Evolutionary conservation across 1,284 basidiomycete genomes (phyloP).

Genomic region (Peniophora sp.): DNA sequence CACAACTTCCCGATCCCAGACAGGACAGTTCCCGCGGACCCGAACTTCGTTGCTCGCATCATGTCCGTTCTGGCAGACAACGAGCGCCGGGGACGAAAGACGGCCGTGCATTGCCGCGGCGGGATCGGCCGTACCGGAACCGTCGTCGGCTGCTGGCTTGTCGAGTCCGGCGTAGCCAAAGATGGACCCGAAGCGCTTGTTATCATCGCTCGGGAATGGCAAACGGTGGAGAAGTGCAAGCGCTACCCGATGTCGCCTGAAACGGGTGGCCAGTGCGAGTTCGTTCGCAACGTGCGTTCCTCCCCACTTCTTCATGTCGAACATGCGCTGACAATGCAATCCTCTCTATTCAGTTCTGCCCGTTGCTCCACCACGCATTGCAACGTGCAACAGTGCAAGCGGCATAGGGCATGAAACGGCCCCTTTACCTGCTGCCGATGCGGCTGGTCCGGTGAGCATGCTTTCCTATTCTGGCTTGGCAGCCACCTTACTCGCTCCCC

Average conservation of each 20-base stretch:
- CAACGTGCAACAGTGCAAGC: no score
- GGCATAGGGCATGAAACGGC: no score
- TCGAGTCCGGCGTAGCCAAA: constrained; percentile 51
- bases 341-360: no score
- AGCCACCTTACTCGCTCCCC: no score
- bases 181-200: constrained; percentile 56
- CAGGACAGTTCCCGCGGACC: constrained; percentile 50
- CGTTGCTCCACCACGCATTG: no score
- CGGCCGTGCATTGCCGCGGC: constrained; percentile 68
- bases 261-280: constrained; percentile 68
- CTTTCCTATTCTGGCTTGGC: background rate
- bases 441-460: background rate
- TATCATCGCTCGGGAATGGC: constrained; percentile 62
- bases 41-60: constrained; percentile 46
- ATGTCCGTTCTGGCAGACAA: constrained; percentile 52
- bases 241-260: constrained; percentile 70
- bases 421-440: no score
- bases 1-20: constrained; percentile 71
- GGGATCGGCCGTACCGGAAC: constrained; percentile 71
- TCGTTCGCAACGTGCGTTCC: constrained; percentile 43
- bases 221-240: constrained; percentile 64
- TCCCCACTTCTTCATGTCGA: constrained; percentile 4
- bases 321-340: background rate
- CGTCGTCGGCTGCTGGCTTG: constrained; percentile 72
- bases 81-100: constrained; percentile 42